Conservation (phyloP, 768 basidiomycete species). For the Neoboletus brunneissimus region DNA sequence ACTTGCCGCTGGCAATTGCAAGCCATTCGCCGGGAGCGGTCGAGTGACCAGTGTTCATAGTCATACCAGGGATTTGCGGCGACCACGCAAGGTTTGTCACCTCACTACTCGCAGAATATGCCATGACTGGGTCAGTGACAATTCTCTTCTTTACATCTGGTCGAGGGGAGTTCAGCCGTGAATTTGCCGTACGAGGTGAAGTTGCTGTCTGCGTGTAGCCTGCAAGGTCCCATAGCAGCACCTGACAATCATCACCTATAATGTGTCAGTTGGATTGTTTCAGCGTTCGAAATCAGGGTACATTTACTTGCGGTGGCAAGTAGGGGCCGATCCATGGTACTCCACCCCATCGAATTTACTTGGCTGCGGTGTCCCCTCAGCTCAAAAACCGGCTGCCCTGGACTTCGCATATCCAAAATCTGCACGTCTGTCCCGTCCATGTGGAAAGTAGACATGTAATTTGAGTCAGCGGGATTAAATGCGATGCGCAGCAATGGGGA, state of each 20-base stretch:
- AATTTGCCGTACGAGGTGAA: constrained; percentile 66
- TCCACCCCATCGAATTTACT: constrained; percentile 90
- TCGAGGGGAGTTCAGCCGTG: constrained; percentile 75
- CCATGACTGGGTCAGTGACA: constrained; percentile 77
- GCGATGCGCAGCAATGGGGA: constrained; percentile 83
- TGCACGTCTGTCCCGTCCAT: constrained; percentile 88
- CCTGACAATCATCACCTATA: constrained; percentile 88
- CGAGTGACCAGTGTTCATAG: constrained; percentile 70
- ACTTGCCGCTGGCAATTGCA: constrained; percentile 78
- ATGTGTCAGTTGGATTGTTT: not conserved
- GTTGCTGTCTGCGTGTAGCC: constrained; percentile 57
- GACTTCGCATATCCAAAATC: constrained; percentile 95
- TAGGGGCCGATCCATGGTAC: constrained; percentile 76
- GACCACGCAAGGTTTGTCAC: constrained; percentile 88
- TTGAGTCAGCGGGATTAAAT: constrained; percentile 88
- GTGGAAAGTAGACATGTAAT: constrained; percentile 97
- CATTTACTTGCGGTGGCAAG: constrained; percentile 81
- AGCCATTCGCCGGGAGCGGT: constrained; percentile 84
- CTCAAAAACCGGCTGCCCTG: constrained; percentile 93
- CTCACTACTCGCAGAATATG: constrained; percentile 74
- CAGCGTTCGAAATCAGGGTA: not conserved
- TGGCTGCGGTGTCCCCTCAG: constrained; percentile 77
- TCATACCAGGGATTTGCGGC: constrained; percentile 75
- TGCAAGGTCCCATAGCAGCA: constrained; percentile 90
- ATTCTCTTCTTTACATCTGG: constrained; percentile 77